These are phyloP conservation scores for Angophora floribunda DNA, from an alignment of 345 rosid genomes.

Conservation along the genomic window DNA sequence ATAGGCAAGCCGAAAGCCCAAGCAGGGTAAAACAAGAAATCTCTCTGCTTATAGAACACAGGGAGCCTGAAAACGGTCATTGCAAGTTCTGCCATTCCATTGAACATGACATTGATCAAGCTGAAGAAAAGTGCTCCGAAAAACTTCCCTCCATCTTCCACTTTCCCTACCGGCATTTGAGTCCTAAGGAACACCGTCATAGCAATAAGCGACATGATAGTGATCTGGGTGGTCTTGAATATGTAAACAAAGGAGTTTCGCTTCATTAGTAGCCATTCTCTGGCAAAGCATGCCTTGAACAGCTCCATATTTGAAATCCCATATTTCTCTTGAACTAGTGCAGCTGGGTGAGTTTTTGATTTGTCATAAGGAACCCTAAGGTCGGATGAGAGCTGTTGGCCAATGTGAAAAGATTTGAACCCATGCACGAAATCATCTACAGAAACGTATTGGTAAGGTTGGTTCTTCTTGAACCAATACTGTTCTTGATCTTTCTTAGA, in stretches of 20 bases:
- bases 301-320: slow-evolving; percentile 62
- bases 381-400: slow-evolving; percentile 30
- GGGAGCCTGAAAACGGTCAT: slow-evolving; percentile 57
- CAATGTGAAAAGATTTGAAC: slow-evolving; percentile 41
- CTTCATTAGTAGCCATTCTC: slow-evolving; percentile 74
- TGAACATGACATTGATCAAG: slow-evolving; percentile 50
- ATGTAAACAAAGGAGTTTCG: slow-evolving; percentile 44
- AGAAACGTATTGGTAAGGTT: slow-evolving; percentile 38
- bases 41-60: slow-evolving; percentile 65
- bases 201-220: slow-evolving; percentile 40
- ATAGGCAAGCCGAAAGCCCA: slow-evolving; percentile 69
- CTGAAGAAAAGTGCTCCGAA: slow-evolving; percentile 56
- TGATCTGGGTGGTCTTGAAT: slow-evolving; percentile 44
- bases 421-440: slow-evolving; percentile 36
- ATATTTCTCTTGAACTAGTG: slow-evolving; percentile 53
- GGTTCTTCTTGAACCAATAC: slow-evolving; percentile 49
- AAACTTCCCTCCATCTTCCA: slow-evolving; percentile 32
- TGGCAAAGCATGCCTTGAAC: slow-evolving; percentile 54
- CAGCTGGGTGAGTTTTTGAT: slow-evolving; percentile 48
- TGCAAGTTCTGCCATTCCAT: slow-evolving; percentile 56
- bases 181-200: slow-evolving; percentile 51
- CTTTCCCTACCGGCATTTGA: slow-evolving; percentile 34
- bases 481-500: slow-evolving; percentile 77
- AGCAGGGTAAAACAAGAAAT: slow-evolving; percentile 53
- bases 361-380: slow-evolving; percentile 49